Evolutionary conservation across 345 rosid species (phyloP), one percentile per base, ranked within the genome.

Genomic region (Reutealis trisperma): DNA sequence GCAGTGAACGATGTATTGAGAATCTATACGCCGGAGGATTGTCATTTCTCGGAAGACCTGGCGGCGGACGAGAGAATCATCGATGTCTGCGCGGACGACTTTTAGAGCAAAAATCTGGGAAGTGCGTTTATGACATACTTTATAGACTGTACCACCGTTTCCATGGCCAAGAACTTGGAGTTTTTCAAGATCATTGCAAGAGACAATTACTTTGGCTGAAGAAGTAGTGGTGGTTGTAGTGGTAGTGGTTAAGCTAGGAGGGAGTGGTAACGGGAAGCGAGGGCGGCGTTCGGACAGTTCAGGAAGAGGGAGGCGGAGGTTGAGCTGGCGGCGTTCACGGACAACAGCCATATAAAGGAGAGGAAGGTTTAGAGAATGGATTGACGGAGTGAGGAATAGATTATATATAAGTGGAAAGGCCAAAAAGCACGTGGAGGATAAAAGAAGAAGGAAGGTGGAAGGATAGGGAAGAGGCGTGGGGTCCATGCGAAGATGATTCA

Each of bases 111-210:
- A 92, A 32, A 85, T 67, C 67, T 90, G 84, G 13, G 88, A 80
- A 21, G 92, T 89, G 10, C 84, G 76, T 61, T 84, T 87, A 77
- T 92, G 90, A n/a, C 85, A 86, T 58, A 84, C 97, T 79, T 88
- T 89, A 81, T 94, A 92, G 69, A 92, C 98, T 0, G 84, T 87
- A 5, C 98, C 98, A 0, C 98, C 94, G 77, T 94, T 94, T 6
- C 98, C 98, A 75, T 88, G 90, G 55, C 98, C 97, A 0, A 94
- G 87, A 0, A 91, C 96, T 45, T 84, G 73, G 54, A 92, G 84
- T 63, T 78, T 92, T 45, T 94, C 98, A 25, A 92, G 86, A 78
- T 94, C 97, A 6, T 82, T 8, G 47, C 68, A 51, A 37, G 88
- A 75, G 45, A 84, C 66, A 8, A 52, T 13, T 19, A 61, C 34